Percentiles rank a stretch among this genome's conserved stretches.
These are phyloP conservation scores for Dipteronia sinensis DNA, from an alignment of 345 rosid species.

Conservation along the genomic window DNA sequence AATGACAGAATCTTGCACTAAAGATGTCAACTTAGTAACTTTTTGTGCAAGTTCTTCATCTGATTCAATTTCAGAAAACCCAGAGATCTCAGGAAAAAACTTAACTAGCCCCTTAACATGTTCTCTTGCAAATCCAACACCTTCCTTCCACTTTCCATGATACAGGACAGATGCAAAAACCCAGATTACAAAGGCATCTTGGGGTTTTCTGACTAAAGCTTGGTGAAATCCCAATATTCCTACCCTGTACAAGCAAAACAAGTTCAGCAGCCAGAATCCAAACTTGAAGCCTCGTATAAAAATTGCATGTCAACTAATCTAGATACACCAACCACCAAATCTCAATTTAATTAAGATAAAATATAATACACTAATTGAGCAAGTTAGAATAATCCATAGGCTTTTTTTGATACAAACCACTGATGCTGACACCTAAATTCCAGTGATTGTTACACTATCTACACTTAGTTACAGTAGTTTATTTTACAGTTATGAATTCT, in stretches of 20 bases:
- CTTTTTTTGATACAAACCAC: neutral
- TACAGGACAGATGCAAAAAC: constrained; percentile 74
- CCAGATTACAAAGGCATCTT: constrained; percentile 63
- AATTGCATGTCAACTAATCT: neutral
- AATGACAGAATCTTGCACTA: constrained; percentile 47
- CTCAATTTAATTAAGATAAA: neutral
- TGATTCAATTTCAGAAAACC: constrained; percentile 45
- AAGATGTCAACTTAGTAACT: constrained; percentile 54
- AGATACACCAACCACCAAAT: neutral
- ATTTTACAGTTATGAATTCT: neutral
- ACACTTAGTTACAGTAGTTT: neutral
- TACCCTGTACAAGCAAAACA: constrained; percentile 55
- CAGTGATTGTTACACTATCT: neutral
- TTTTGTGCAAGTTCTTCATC: constrained; percentile 62
- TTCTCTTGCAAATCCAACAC: constrained; percentile 60
- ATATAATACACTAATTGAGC: neutral
- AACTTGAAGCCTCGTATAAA: constrained; percentile 6
- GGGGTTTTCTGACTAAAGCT: constrained; percentile 75
- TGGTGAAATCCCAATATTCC: constrained; percentile 84
- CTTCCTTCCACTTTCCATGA: constrained; percentile 72
- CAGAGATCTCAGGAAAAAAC: constrained; percentile 63
- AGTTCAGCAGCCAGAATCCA: constrained; percentile 18
- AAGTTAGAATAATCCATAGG: neutral
- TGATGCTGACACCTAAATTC: neutral
- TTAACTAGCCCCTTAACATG: constrained; percentile 36